Evolutionary conservation across 176 grass and related monocot genomes (phyloP).

Genomic region (Oryza brachyantha): DNA sequence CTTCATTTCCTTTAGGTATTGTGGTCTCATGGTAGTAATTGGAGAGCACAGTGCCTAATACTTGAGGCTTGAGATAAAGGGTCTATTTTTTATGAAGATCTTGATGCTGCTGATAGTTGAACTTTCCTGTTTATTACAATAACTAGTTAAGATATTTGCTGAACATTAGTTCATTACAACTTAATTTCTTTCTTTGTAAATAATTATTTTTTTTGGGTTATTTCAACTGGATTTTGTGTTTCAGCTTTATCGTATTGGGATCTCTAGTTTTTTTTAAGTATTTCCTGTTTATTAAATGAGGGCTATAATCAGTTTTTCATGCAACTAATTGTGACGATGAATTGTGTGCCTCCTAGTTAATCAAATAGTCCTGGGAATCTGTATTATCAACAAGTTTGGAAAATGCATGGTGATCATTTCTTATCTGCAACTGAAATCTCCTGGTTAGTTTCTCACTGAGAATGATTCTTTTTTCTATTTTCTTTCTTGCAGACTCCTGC

Average conservation of each 20-base stretch:
- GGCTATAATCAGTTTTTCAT: slow-evolving; percentile 9
- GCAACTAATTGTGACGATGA: not conserved
- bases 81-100: slow-evolving; percentile 16
- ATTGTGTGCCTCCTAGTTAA: slow-evolving; percentile 4
- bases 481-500: slow-evolving; percentile 52
- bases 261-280: not conserved
- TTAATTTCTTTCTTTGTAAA: not conserved
- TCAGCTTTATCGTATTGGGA: not conserved
- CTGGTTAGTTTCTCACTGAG: slow-evolving; percentile 15
- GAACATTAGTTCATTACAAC: not conserved
- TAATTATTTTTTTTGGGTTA: not conserved
- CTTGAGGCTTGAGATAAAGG: not conserved
- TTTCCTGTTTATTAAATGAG: not conserved
- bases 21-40: slow-evolving; percentile 3
- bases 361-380: slow-evolving; percentile 3
- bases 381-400: slow-evolving; percentile 2
- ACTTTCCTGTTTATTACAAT: slow-evolving; percentile 9
- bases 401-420: slow-evolving; percentile 9
- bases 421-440: slow-evolving; percentile 10
- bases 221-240: slow-evolving; percentile 11
- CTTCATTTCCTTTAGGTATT: not conserved
- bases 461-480: slow-evolving; percentile 23
- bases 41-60: not conserved
- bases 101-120: slow-evolving; percentile 14
- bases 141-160: not conserved